phyloP scores from a whole-genome alignment of 2,329 filamentous ascomycete species.

The Endoconidiophora polonica region DNA sequence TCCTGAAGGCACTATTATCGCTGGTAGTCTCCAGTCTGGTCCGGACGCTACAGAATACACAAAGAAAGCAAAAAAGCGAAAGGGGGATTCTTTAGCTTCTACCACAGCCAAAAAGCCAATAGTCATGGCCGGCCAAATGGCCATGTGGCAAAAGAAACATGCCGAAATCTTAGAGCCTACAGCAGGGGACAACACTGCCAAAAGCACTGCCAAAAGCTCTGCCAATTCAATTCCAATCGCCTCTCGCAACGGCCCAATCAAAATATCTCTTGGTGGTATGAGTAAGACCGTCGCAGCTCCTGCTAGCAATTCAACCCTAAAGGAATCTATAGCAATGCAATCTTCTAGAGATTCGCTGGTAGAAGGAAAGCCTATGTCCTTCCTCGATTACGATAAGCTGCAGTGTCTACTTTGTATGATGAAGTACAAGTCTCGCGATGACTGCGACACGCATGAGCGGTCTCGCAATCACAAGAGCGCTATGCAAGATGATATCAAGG shows the following conservation, averaged over 20 bases:
- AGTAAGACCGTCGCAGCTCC: slow-evolving; percentile 2
- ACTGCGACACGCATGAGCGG: slow-evolving; percentile 27
- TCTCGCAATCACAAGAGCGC: slow-evolving; percentile 27
- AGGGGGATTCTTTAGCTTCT: slow-evolving; percentile 26
- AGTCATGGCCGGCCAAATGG: slow-evolving; percentile 27
- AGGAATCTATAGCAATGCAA: neutral
- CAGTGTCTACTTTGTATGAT: slow-evolving; percentile 31
- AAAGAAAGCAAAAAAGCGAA: slow-evolving; percentile 36
- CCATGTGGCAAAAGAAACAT: slow-evolving; percentile 29
- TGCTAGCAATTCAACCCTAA: slow-evolving; percentile 3
- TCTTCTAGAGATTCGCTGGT: no score
- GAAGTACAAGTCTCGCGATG: slow-evolving; percentile 28
- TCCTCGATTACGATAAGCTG: slow-evolving; percentile 36
- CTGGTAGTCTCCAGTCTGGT: slow-evolving; percentile 19
- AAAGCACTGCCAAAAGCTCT: slow-evolving; percentile 3
- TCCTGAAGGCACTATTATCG: slow-evolving; percentile 12
- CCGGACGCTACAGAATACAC: slow-evolving; percentile 16
- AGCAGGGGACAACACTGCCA: neutral
- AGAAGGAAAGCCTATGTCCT: slow-evolving; percentile 25
- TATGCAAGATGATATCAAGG: slow-evolving; percentile 24
- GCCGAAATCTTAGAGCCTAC: slow-evolving; percentile 21
- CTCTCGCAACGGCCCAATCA: slow-evolving; percentile 16
- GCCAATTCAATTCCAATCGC: slow-evolving; percentile 4
- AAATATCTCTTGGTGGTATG: slow-evolving; percentile 19
- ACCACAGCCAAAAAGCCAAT: slow-evolving; percentile 23